Evolutionary conservation across 1,284 basidiomycete genomes (phyloP).

Genomic region (Neonothopanus nambi): DNA sequence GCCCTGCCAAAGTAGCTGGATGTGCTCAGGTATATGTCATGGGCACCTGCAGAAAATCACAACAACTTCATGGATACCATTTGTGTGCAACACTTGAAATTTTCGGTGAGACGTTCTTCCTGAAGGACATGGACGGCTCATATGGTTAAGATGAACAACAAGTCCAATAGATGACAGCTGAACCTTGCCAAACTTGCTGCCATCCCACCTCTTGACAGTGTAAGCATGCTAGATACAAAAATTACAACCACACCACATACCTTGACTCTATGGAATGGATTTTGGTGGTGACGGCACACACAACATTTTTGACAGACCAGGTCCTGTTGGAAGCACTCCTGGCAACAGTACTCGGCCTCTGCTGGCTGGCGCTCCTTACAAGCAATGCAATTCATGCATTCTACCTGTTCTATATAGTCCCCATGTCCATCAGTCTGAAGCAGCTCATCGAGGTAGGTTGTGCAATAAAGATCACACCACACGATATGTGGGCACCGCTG

Average conservation of each 20-base stretch:
- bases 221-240: not conserved
- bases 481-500: not conserved
- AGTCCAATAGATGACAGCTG: not conserved
- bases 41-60: not conserved
- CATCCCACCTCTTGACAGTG: not conserved
- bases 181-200: no score
- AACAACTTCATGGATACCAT: constrained; percentile 1
- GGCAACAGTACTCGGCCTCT: no score
- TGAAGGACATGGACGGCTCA: not conserved
- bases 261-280: not conserved
- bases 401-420: not conserved
- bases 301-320: no score
- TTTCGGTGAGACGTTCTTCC: not conserved
- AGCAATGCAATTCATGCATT: not conserved
- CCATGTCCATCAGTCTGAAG: not conserved
- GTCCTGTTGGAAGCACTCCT: not conserved
- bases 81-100: not conserved
- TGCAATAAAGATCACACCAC: not conserved
- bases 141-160: not conserved
- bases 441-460: not conserved
- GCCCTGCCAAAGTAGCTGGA: constrained; percentile 27
- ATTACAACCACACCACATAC: not conserved
- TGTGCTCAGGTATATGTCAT: not conserved
- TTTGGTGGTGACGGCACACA: not conserved
- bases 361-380: not conserved